A percentile compares a stretch with the other conserved stretches of the same genome.
Conservation (phyloP, 2,329 filamentous ascomycete species). For the Cercospora beticola region DNA sequence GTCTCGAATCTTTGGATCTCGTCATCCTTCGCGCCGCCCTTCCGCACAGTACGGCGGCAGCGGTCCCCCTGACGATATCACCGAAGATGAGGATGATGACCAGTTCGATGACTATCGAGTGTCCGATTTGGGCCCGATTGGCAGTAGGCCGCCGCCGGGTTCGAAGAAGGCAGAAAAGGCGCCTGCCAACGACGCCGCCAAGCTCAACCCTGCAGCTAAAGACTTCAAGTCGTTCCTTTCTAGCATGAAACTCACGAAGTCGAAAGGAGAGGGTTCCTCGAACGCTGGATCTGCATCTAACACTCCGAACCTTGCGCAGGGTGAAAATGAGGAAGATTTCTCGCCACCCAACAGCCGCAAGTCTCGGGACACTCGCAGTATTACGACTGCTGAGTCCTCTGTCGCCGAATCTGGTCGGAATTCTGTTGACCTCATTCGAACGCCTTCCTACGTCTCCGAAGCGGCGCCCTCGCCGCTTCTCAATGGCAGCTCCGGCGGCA, state of each 20-base stretch:
- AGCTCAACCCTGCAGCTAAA: slow-evolving; percentile 83
- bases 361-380: slow-evolving; percentile 44
- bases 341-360: slow-evolving; percentile 42
- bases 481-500: slow-evolving; percentile 37
- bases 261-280: slow-evolving; percentile 27
- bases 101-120: slow-evolving; percentile 42
- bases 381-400: slow-evolving; percentile 38
- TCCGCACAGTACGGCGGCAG: slow-evolving; percentile 77
- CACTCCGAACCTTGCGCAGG: slow-evolving; percentile 25
- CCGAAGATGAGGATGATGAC: slow-evolving; percentile 52
- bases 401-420: slow-evolving; percentile 33
- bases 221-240: slow-evolving; percentile 74
- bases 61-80: slow-evolving; percentile 55
- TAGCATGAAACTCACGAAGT: slow-evolving; percentile 41
- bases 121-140: slow-evolving; percentile 67
- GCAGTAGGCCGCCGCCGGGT: slow-evolving; percentile 58
- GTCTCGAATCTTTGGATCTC: slow-evolving; percentile 49
- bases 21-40: slow-evolving; percentile 75
- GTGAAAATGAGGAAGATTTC: slow-evolving; percentile 34
- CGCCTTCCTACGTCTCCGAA: slow-evolving; percentile 42
- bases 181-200: slow-evolving; percentile 47
- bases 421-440: slow-evolving; percentile 33
- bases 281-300: slow-evolving; percentile 23
- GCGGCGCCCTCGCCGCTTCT: slow-evolving; percentile 40
- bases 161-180: slow-evolving; percentile 24